phyloP scores from a whole-genome alignment of 306 rosid species.

The Begonia fuchsioides region DNA sequence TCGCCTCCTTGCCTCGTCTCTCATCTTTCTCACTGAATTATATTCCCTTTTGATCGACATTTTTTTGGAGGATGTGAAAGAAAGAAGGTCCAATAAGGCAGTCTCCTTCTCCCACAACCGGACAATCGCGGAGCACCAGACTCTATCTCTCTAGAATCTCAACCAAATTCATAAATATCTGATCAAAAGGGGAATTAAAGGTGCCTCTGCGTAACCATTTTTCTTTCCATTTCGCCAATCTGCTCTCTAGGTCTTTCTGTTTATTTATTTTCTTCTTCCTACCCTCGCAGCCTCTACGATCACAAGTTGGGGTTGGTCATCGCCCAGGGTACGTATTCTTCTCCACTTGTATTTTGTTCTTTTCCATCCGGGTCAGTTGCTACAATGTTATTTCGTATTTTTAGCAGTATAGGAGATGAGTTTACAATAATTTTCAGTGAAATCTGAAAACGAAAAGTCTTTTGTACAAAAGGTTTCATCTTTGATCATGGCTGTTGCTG shows the following conservation, averaged over 20 bases:
- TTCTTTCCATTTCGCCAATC: not conserved
- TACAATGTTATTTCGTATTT: not conserved
- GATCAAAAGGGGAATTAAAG: constrained; percentile 1
- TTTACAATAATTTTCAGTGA: not conserved
- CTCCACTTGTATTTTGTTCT: too few species aligned
- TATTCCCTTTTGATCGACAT: not conserved
- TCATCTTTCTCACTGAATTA: constrained; percentile 3
- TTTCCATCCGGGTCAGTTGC: not conserved
- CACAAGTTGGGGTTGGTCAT: not conserved
- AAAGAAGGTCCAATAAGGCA: constrained; percentile 52
- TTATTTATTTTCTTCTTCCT: not conserved
- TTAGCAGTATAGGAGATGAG: not conserved
- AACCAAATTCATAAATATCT: constrained; percentile 6
- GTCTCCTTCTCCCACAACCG: constrained; percentile 37
- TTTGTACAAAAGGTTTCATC: constrained; percentile 1
- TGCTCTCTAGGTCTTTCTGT: not conserved
- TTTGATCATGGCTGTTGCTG: constrained; percentile 80
- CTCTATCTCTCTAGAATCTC: constrained; percentile 9
- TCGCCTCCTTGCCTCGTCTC: not conserved
- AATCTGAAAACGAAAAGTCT: not conserved
- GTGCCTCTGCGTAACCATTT: not conserved
- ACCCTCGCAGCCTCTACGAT: not conserved
- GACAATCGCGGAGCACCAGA: constrained; percentile 38
- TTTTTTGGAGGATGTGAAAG: constrained; percentile 32
- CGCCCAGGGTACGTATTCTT: not conserved